Evolutionary conservation across 2,329 filamentous ascomycete species (phyloP).

Genomic region (Herpotrichia juniperi): DNA sequence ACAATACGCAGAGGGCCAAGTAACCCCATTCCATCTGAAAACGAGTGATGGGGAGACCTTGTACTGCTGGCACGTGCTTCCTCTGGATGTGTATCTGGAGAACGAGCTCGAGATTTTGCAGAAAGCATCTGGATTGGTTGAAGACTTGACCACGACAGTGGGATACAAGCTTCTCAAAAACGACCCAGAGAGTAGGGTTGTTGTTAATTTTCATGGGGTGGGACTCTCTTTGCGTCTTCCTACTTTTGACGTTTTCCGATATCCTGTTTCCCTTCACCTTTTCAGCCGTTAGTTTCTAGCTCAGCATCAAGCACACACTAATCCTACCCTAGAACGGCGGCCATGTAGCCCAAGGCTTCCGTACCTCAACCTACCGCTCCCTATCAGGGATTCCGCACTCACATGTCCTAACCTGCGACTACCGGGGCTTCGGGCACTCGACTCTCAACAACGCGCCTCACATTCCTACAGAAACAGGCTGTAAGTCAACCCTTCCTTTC

Average conservation of each 20-base stretch:
- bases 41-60: slow-evolving; percentile 78
- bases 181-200: slow-evolving; percentile 58
- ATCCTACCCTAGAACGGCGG: slow-evolving; percentile 72
- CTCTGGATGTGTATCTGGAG: slow-evolving; percentile 74
- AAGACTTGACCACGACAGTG: slow-evolving; percentile 55
- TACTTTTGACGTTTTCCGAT: slow-evolving; percentile 1
- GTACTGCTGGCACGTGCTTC: slow-evolving; percentile 91
- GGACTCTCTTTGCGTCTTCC: slow-evolving; percentile 28
- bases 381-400: slow-evolving; percentile 71
- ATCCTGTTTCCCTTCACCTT: background rate
- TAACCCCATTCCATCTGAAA: slow-evolving; percentile 79
- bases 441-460: slow-evolving; percentile 62
- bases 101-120: slow-evolving; percentile 66
- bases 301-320: background rate
- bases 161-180: slow-evolving; percentile 58
- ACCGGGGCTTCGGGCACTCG: slow-evolving; percentile 84
- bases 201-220: slow-evolving; percentile 70
- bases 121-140: slow-evolving; percentile 47
- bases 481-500: no score
- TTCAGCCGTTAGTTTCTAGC: background rate
- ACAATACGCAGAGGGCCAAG: slow-evolving; percentile 72
- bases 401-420: slow-evolving; percentile 88
- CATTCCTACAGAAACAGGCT: slow-evolving; percentile 74
- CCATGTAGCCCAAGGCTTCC: slow-evolving; percentile 78
- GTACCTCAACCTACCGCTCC: slow-evolving; percentile 78